Percentiles rank a stretch among this genome's conserved stretches.
Conservation (phyloP, 1,139 yeast species). For the Pichia sp. region DNA sequence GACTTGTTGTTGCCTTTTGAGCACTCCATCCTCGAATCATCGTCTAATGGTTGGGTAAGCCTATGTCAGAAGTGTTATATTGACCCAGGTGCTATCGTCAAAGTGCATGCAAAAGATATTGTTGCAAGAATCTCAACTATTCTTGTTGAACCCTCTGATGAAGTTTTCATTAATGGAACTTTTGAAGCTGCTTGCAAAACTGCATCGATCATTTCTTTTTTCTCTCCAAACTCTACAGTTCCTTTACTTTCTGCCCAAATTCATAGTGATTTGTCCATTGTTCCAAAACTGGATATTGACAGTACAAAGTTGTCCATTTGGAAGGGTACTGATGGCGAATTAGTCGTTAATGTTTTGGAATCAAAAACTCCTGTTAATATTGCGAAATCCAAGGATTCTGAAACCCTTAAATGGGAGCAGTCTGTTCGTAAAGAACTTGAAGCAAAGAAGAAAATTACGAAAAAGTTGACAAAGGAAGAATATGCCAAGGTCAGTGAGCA, state of each 20-base stretch:
- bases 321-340: constrained; percentile 62
- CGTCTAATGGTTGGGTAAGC: constrained; percentile 71
- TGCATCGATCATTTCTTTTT: constrained; percentile 63
- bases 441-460: constrained; percentile 38
- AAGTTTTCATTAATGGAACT: constrained; percentile 25
- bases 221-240: constrained; percentile 58
- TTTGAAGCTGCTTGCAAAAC: constrained; percentile 52
- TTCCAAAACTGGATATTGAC: constrained; percentile 33
- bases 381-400: constrained; percentile 60
- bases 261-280: constrained; percentile 38
- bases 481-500: constrained; percentile 58
- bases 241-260: constrained; percentile 48
- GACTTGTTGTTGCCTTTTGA: constrained; percentile 52
- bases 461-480: constrained; percentile 75
- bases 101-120: constrained; percentile 38
- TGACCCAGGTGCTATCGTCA: constrained; percentile 64
- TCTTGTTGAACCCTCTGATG: constrained; percentile 29
- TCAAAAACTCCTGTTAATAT: constrained; percentile 48
- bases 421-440: constrained; percentile 71
- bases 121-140: constrained; percentile 29
- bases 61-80: constrained; percentile 56
- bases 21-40: constrained; percentile 38
- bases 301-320: constrained; percentile 56
- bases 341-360: constrained; percentile 61
- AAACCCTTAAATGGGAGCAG: constrained; percentile 87